Percentiles rank a stretch among this genome's conserved stretches.
Conservation (phyloP, 352 stramenopile species). For the Blastocystis sp. region DNA sequence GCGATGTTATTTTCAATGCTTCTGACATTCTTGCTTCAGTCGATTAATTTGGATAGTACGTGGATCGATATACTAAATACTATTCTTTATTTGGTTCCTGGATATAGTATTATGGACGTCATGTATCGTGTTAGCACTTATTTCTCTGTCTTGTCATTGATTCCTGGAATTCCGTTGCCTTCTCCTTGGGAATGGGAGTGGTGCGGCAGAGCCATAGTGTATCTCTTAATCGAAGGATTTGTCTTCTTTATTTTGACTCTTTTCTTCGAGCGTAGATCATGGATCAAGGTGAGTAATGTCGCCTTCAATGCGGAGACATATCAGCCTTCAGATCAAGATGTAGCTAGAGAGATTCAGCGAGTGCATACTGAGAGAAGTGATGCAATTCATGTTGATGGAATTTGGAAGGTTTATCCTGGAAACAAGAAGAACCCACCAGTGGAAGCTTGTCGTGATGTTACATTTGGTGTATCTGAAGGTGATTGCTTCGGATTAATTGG, state of each 20-base stretch:
- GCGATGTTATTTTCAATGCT: constrained; percentile 62
- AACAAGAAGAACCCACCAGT: constrained; percentile 75
- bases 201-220: constrained; percentile 62
- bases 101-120: not conserved
- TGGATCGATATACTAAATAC: not conserved
- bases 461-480: constrained; percentile 67
- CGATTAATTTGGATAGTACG: not conserved
- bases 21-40: constrained; percentile 62
- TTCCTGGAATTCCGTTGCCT: not conserved
- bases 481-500: constrained; percentile 72
- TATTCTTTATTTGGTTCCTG: constrained; percentile 31
- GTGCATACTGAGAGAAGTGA: constrained; percentile 47
- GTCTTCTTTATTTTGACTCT: constrained; percentile 62
- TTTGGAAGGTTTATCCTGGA: constrained; percentile 66
- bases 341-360: constrained; percentile 64
- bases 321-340: constrained; percentile 65
- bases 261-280: constrained; percentile 62
- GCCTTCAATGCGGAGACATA: not conserved
- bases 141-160: not conserved
- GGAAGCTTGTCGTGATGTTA: constrained; percentile 70
- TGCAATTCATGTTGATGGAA: constrained; percentile 62
- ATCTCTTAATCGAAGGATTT: constrained; percentile 61
- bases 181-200: constrained; percentile 65
- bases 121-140: not conserved
- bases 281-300: constrained; percentile 58